Percentiles rank a stretch among this genome's conserved stretches.
Evolutionary conservation across 2,329 filamentous ascomycete species (phyloP).

Genomic region (Calonectria pseudoreteaudii): DNA sequence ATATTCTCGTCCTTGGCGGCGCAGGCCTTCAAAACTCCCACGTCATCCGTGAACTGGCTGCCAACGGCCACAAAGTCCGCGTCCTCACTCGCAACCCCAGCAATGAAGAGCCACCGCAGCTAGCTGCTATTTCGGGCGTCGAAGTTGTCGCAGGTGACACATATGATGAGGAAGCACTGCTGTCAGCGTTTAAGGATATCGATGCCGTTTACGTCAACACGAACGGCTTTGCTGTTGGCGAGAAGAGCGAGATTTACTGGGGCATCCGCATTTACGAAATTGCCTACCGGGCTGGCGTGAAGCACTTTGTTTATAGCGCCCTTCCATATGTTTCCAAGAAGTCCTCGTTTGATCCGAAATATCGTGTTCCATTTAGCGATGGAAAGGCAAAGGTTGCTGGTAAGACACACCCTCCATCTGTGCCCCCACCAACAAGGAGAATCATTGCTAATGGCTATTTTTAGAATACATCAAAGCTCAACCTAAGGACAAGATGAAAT

Average conservation of each 20-base stretch:
- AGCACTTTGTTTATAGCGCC: conserved; percentile 25
- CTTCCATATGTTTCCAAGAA: conserved; percentile 25
- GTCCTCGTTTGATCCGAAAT: conserved; percentile 22
- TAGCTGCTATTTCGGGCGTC: conserved; percentile 15
- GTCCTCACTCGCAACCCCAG: neutral
- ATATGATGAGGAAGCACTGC: conserved; percentile 24
- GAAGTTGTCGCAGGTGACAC: conserved; percentile 17
- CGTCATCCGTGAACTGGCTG: neutral
- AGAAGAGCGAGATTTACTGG: conserved; percentile 30
- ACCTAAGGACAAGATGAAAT: neutral
- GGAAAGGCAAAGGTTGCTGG: conserved; percentile 7
- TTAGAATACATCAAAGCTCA: conserved; percentile 6
- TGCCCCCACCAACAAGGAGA: neutral
- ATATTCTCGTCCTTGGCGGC: neutral
- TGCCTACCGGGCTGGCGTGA: conserved; percentile 16
- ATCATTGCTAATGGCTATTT: neutral
- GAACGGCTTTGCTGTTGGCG: conserved; percentile 27
- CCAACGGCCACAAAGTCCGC: neutral
- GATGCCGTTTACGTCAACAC: conserved; percentile 27
- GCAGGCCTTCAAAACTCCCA: conserved; percentile 1
- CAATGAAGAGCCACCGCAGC: neutral
- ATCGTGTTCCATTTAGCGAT: conserved; percentile 2
- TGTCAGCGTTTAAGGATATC: conserved; percentile 16
- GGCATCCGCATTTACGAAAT: conserved; percentile 32
- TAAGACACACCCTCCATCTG: neutral